Base-by-base conservation (phyloP, 768 basidiomycete species). In the Serendipita sp. region DNA sequence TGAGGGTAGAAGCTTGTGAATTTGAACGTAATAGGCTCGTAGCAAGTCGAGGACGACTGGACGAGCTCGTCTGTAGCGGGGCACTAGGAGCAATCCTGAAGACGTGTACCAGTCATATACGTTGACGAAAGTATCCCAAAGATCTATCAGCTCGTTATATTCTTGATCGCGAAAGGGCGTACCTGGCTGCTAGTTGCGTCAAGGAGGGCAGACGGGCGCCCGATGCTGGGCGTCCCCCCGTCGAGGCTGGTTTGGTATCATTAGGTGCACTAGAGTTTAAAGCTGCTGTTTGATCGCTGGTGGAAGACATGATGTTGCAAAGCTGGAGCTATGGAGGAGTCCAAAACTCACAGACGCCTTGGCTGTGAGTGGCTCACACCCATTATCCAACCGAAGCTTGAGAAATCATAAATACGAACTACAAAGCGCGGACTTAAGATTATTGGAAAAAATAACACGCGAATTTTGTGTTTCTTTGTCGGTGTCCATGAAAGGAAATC, bases 1-100 rank as follows among this genome's bases (percentile, higher is more conserved):
- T 78, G 15, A 83, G 69, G 1, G 84, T 60, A 38, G 56, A 60
- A n/a, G 56, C 56, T 60, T 60, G 56, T n/a, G 56, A 60, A 38
- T 60, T 60, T 32, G 56, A 60, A 36, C 56, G 56, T 36, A 60
- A 56, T n/a, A 65, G 62, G 54, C 32, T 60, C 15, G 65, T 41
- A 23, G 65, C 54, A 32, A 65, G 65, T 28, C 65, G 28, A 3
- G 65, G 65, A 10, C 65, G 65, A 35, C 28, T 60, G 56, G 56
- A 60, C 30, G 65, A 65, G 15, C 32, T 38, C 23, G 65, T 48
- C 28, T 58, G 36, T 8, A 51, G 16, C 16, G 64, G 16, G 8
- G 28, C 64, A 63, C 36, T 65, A 64, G 64, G 64, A 18, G 30
- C 38, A 28, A 58, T 65, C 34, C 51, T 65, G 44, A 8, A 23